These are phyloP conservation scores for Dendrocalamus latiflorus DNA, from an alignment of 202 grass and related monocot genomes.

Conservation along the genomic window DNA sequence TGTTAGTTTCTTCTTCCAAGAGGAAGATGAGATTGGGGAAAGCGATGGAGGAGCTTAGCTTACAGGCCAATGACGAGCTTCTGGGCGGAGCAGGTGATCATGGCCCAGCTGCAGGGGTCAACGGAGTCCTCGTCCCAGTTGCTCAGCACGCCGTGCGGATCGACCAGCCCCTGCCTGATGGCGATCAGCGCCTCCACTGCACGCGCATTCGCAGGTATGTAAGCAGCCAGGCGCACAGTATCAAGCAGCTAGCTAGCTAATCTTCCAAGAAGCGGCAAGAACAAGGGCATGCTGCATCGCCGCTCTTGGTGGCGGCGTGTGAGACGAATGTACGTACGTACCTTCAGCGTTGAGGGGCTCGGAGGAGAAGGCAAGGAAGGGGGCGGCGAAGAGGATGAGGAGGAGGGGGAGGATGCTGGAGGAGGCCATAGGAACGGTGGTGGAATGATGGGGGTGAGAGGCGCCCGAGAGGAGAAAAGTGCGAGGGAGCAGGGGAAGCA, in stretches of 20 bases:
- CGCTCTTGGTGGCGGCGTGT: neutral
- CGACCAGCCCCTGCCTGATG: conserved; percentile 62
- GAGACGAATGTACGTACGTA: neutral
- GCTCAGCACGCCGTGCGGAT: conserved; percentile 74
- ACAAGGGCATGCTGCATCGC: neutral
- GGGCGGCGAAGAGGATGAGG: conserved; percentile 15
- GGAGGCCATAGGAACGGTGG: conserved; percentile 27
- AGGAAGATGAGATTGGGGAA: neutral
- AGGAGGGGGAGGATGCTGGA: neutral
- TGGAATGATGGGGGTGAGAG: conserved; percentile 21
- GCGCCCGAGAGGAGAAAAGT: conserved; percentile 18
- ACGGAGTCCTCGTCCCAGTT: conserved; percentile 98
- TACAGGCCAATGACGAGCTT: conserved; percentile 96
- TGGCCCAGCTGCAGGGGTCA: conserved; percentile 99
- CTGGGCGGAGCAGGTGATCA: conserved; percentile 89
- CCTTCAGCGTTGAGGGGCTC: conserved; percentile 92
- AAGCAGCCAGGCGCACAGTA: neutral
- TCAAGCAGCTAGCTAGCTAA: neutral
- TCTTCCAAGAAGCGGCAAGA: neutral
- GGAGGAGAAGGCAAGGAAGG: conserved; percentile 41
- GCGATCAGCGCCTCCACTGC: conserved; percentile 93
- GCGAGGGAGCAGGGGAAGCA: neutral
- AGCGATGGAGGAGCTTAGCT: neutral
- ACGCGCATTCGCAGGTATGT: neutral
- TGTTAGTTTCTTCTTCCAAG: neutral